Conservation (phyloP, 23 red algal genomes). For the Cyanidiococcus yangmingshanensis region DNA sequence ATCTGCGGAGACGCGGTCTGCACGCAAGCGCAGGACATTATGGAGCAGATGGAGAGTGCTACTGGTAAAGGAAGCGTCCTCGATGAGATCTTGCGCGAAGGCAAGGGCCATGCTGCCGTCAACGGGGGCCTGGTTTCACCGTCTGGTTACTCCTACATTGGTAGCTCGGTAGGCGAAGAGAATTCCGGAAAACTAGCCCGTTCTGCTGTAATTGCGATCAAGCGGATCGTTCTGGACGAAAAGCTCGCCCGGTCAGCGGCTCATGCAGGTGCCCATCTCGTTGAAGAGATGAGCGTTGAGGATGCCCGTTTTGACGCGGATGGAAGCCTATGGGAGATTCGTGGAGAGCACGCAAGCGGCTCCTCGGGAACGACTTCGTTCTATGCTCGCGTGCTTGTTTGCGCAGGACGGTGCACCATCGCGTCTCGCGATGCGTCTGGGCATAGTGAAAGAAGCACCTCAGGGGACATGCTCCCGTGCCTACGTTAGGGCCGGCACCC, state of each 20-base stretch:
- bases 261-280: slow-evolving; percentile 15
- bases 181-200: slow-evolving; percentile 17
- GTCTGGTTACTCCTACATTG: slow-evolving; percentile 25
- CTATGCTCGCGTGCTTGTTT: slow-evolving; percentile 20
- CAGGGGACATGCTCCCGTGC: slow-evolving; percentile 27
- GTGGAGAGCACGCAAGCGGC: not conserved
- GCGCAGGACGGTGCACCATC: slow-evolving; percentile 28
- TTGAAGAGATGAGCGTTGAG: slow-evolving; percentile 24
- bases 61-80: slow-evolving; percentile 23
- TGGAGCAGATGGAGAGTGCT: slow-evolving; percentile 25
- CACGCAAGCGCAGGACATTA: slow-evolving; percentile 28
- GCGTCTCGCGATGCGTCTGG: slow-evolving; percentile 23
- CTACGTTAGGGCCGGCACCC: slow-evolving; percentile 20
- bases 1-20: slow-evolving; percentile 29
- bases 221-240: slow-evolving; percentile 28
- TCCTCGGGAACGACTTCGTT: not conserved
- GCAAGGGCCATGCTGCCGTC: slow-evolving; percentile 17
- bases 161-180: slow-evolving; percentile 17
- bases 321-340: slow-evolving; percentile 2
- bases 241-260: slow-evolving; percentile 20
- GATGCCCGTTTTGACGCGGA: slow-evolving; percentile 18
- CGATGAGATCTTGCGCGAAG: slow-evolving; percentile 26
- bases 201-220: slow-evolving; percentile 27
- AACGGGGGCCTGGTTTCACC: slow-evolving; percentile 28
- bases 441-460: slow-evolving; percentile 17